Percentiles rank a stretch among this genome's conserved stretches.
phyloP scores from a whole-genome alignment of 2,329 filamentous ascomycete genomes.

The Diaporthe sp. region DNA sequence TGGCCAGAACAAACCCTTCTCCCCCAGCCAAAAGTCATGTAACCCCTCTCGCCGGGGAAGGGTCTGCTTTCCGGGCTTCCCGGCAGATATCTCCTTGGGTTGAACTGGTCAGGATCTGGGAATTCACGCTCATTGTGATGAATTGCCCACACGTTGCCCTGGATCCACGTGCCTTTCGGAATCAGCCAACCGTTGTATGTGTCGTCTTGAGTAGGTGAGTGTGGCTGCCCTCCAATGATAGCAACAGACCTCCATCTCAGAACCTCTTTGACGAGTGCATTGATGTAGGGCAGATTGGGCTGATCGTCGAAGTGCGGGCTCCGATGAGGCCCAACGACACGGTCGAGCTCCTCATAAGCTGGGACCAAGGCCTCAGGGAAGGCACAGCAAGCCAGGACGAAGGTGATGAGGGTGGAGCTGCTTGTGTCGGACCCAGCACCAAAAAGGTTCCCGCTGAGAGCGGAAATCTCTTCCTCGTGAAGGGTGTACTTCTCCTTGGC shows the following conservation, averaged over 20 bases:
- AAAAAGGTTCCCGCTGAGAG: conserved; percentile 61
- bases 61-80: conserved; percentile 55
- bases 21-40: conserved; percentile 70
- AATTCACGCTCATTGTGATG: conserved; percentile 61
- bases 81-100: conserved; percentile 55
- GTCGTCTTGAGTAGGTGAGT: conserved; percentile 61
- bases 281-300: conserved; percentile 63
- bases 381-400: conserved; percentile 62
- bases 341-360: conserved; percentile 66
- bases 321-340: conserved; percentile 60
- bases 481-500: conserved; percentile 61
- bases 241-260: conserved; percentile 68
- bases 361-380: conserved; percentile 60
- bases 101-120: conserved; percentile 59
- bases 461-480: conserved; percentile 58
- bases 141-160: conserved; percentile 65
- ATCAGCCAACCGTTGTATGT: conserved; percentile 62
- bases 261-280: conserved; percentile 67
- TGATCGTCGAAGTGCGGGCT: conserved; percentile 63
- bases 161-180: conserved; percentile 62
- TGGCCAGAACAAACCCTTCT: conserved; percentile 66
- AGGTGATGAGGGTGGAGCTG: conserved; percentile 59
- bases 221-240: conserved; percentile 64
- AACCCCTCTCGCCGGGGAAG: conserved; percentile 62
- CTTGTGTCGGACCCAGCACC: conserved; percentile 63